Percentiles rank a stretch among this genome's conserved stretches.
Evolutionary conservation across 106 monocot genomes (phyloP).

Genomic region (Alisma plantagoaquatica): DNA sequence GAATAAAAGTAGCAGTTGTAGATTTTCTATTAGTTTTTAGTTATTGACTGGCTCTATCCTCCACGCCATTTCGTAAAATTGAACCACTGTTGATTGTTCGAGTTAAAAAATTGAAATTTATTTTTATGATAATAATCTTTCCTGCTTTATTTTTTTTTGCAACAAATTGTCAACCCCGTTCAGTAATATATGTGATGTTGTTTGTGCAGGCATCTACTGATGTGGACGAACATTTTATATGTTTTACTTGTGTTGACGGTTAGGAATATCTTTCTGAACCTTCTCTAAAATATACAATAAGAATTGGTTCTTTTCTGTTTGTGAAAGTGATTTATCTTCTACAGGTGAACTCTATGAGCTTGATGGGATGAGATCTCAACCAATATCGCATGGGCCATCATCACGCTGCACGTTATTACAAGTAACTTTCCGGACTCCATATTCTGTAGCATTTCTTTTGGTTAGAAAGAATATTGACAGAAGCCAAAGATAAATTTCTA

Average conservation of each 20-base stretch:
- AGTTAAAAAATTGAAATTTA: too few relatives aligned
- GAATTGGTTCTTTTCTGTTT: background rate
- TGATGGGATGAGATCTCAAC: conserved; percentile 50
- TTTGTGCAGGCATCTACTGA: conserved; percentile 39
- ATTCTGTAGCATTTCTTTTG: background rate
- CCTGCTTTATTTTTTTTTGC: too few relatives aligned
- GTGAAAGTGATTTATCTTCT: background rate
- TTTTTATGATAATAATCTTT: too few relatives aligned
- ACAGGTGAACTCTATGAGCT: conserved; percentile 65
- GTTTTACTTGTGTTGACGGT: conserved; percentile 88
- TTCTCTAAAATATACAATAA: background rate
- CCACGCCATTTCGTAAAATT: too few relatives aligned
- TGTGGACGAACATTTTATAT: conserved; percentile 78
- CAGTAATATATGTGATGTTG: too few relatives aligned
- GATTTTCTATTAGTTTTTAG: too few relatives aligned
- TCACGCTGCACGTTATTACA: conserved; percentile 39
- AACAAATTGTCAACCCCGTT: too few relatives aligned
- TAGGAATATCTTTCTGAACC: conserved; percentile 9
- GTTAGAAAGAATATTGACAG: too few relatives aligned
- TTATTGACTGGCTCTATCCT: too few relatives aligned
- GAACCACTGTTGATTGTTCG: too few relatives aligned
- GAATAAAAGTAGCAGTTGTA: too few relatives aligned
- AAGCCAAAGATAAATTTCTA: too few relatives aligned
- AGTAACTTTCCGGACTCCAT: conserved; percentile 38
- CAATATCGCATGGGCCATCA: conserved; percentile 47